Percentiles rank a stretch among this genome's conserved stretches.
Conservation (phyloP, 2,329 filamentous ascomycete genomes). For the Pseudogymnoascus sp. region DNA sequence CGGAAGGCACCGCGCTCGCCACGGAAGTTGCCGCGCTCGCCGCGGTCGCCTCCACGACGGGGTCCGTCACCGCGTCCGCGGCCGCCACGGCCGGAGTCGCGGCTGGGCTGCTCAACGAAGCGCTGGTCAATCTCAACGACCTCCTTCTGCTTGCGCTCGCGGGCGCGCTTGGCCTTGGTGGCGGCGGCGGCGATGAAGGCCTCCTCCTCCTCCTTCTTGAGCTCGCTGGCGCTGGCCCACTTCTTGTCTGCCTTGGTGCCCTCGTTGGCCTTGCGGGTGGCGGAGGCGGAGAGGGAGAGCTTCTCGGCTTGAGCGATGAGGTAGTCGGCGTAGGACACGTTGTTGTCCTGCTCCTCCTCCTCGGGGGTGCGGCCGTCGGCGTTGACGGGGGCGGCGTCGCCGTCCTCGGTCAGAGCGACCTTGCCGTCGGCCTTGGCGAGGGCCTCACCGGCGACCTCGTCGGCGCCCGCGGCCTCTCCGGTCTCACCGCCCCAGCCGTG, state of each 20-base stretch:
- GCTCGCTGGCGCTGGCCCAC: conserved; percentile 76
- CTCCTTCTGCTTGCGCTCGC: conserved; percentile 88
- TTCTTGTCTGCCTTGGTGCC: conserved; percentile 83
- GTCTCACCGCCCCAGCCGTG: conserved; percentile 83
- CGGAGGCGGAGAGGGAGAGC: conserved; percentile 56
- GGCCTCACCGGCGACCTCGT: conserved; percentile 84
- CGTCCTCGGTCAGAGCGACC: conserved; percentile 51
- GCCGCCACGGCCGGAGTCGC: conserved; percentile 35
- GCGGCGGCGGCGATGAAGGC: conserved; percentile 68
- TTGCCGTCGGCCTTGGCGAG: conserved; percentile 82
- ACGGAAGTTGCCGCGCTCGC: conserved; percentile 37
- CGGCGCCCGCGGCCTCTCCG: conserved; percentile 76
- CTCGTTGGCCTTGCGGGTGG: conserved; percentile 85
- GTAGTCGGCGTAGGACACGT: conserved; percentile 85
- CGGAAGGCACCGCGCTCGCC: conserved; percentile 44
- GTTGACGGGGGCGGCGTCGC: conserved; percentile 32
- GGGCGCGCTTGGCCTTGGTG: conserved; percentile 77
- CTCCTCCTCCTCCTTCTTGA: conserved; percentile 58
- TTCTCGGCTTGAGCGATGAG: conserved; percentile 69
- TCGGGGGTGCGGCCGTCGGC: conserved; percentile 34
- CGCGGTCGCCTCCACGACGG: conserved; percentile 44
- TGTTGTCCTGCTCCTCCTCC: conserved; percentile 61
- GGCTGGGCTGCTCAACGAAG: conserved; percentile 59
- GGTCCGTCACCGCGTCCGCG: conserved; percentile 44
- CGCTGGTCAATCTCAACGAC: conserved; percentile 82